Conservation (phyloP, 2,329 filamentous ascomycete species). For the Thermothelomyces thermophilus region DNA sequence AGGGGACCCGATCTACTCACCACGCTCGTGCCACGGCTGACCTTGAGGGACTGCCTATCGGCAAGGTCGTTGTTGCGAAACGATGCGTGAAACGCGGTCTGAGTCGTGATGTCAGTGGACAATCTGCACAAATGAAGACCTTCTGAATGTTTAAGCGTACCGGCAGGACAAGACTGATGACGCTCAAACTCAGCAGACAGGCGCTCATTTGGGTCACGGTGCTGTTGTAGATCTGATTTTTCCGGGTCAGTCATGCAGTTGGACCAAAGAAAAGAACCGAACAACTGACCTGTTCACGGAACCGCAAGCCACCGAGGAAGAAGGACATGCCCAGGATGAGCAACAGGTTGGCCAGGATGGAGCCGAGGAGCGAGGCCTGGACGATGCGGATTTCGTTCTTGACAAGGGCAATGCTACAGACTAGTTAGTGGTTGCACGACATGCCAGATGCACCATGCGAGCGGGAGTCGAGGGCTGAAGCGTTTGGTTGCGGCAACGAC, state of each 20-base stretch:
- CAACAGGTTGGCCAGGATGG: constrained; percentile 80
- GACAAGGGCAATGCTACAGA: constrained; percentile 62
- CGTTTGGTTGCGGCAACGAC: constrained; percentile 27
- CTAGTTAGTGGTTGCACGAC: constrained; percentile 8
- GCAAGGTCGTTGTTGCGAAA: constrained; percentile 59
- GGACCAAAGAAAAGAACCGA: not conserved
- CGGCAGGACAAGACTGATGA: constrained; percentile 80
- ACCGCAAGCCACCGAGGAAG: constrained; percentile 76
- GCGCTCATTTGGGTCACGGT: constrained; percentile 96
- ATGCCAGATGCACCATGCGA: not conserved
- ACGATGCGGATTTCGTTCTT: constrained; percentile 87
- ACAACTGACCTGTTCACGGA: constrained; percentile 67
- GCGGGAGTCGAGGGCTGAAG: not conserved
- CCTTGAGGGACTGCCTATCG: constrained; percentile 66
- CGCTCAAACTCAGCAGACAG: constrained; percentile 81
- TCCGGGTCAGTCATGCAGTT: constrained; percentile 10
- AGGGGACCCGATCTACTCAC: constrained; percentile 39
- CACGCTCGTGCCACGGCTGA: constrained; percentile 84
- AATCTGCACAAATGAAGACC: not conserved
- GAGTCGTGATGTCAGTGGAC: not conserved
- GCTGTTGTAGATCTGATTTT: constrained; percentile 75
- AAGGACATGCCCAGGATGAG: constrained; percentile 91
- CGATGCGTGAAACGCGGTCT: constrained; percentile 88
- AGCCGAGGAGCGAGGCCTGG: constrained; percentile 82
- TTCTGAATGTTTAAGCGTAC: constrained; percentile 38